Evolutionary conservation across 2,329 filamentous ascomycete species (phyloP).

Genomic region (Penicillium palitans): DNA sequence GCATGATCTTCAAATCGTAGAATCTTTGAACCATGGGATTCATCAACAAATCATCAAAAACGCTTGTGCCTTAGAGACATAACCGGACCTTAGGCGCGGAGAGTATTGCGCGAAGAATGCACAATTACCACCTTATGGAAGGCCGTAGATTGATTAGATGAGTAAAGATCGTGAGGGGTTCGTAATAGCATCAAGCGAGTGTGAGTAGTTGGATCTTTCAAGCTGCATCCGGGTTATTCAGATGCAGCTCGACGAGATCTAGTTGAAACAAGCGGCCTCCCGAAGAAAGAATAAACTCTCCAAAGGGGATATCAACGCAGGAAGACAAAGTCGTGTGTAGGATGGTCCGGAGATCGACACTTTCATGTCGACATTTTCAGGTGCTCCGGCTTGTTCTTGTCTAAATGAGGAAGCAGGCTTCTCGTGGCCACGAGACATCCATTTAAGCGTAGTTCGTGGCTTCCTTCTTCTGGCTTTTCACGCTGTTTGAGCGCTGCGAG

Average conservation of each 20-base stretch:
- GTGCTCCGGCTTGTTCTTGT: neutral
- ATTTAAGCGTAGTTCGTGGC: slow-evolving; percentile 23
- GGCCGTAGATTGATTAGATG: neutral
- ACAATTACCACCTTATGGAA: neutral
- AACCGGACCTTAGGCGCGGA: neutral
- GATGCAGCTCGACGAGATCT: neutral
- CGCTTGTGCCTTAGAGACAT: neutral
- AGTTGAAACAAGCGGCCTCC: slow-evolving; percentile 9
- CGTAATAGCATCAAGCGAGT: slow-evolving; percentile 26
- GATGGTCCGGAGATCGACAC: slow-evolving; percentile 6
- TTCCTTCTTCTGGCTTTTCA: slow-evolving; percentile 32
- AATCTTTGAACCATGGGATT: slow-evolving; percentile 12
- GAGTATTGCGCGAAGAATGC: neutral
- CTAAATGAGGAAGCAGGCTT: neutral
- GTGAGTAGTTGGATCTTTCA: slow-evolving; percentile 6
- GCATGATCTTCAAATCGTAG: neutral
- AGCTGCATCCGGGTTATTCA: neutral
- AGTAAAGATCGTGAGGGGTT: slow-evolving; percentile 27
- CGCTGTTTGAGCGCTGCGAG: slow-evolving; percentile 30
- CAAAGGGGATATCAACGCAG: slow-evolving; percentile 18
- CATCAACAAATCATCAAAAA: slow-evolving; percentile 17
- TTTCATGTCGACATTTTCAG: neutral
- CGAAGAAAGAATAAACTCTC: slow-evolving; percentile 8
- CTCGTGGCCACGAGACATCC: neutral
- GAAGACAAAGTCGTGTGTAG: slow-evolving; percentile 4